Evolutionary conservation across 306 rosid species (phyloP).

Genomic region (Cicer cuneatum): DNA sequence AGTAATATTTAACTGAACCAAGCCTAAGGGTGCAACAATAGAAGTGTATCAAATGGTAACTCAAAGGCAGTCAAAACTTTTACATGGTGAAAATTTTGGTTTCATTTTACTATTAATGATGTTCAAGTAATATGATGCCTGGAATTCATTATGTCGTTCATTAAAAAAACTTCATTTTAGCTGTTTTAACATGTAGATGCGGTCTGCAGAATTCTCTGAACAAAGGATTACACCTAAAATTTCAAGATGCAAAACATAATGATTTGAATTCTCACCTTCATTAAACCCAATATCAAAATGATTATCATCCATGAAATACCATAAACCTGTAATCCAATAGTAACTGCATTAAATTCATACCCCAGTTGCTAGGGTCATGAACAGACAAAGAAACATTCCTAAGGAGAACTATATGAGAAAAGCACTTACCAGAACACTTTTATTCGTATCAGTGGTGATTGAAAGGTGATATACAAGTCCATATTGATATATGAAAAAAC

Average conservation of each 20-base stretch:
- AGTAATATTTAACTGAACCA: too few species aligned
- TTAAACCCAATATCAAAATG: slow-evolving; percentile 63
- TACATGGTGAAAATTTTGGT: too few species aligned
- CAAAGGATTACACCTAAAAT: slow-evolving; percentile 8
- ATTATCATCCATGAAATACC: slow-evolving; percentile 87
- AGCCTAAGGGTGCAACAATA: too few species aligned
- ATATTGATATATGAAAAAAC: slow-evolving; percentile 85
- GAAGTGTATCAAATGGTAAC: too few species aligned
- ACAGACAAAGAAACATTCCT: slow-evolving; percentile 8
- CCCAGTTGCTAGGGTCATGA: slow-evolving; percentile 13
- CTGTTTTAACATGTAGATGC: background rate
- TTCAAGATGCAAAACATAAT: background rate
- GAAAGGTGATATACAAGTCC: slow-evolving; percentile 92
- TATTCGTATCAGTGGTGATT: slow-evolving; percentile 58
- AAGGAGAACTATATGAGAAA: slow-evolving; percentile 21
- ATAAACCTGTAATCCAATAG: slow-evolving; percentile 68
- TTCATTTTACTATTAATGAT: too few species aligned
- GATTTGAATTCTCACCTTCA: slow-evolving; percentile 69
- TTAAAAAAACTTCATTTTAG: too few species aligned
- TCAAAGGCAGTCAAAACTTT: too few species aligned
- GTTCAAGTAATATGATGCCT: too few species aligned
- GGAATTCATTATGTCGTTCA: too few species aligned
- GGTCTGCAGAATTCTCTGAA: slow-evolving; percentile 28
- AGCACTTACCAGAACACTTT: slow-evolving; percentile 68
- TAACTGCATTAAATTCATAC: slow-evolving; percentile 41